Evolutionary conservation across 176 grass and related monocot genomes (phyloP).

Genomic region (Oryza punctata): DNA sequence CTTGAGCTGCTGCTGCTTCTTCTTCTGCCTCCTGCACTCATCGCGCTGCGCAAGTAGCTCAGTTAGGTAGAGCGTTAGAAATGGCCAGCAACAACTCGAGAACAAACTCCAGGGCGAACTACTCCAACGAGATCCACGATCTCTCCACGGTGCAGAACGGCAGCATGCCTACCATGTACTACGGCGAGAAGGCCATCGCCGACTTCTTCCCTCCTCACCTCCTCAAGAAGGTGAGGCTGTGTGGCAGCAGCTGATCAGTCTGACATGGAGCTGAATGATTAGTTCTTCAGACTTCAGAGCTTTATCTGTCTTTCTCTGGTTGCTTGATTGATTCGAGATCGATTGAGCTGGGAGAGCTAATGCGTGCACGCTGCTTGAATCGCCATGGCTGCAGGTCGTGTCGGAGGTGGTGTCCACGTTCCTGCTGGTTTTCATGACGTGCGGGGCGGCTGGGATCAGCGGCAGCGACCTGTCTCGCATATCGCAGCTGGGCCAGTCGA

Average conservation of each 20-base stretch:
- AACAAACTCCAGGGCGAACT: conserved; percentile 62
- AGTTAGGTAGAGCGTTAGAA: conserved; percentile 7
- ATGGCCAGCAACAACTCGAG: conserved; percentile 75
- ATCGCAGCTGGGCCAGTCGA: conserved; percentile 89
- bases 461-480: conserved; percentile 40
- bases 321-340: not conserved
- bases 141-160: conserved; percentile 51
- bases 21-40: not conserved
- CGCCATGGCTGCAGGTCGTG: conserved; percentile 59
- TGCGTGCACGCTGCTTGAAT: not conserved
- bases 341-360: not conserved
- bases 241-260: too few species aligned
- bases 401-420: conserved; percentile 84
- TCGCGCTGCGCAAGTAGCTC: conserved; percentile 4
- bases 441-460: conserved; percentile 66
- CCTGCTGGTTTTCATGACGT: conserved; percentile 92
- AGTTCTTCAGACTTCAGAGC: not conserved
- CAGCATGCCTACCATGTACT: conserved; percentile 27
- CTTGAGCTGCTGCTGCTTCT: conserved; percentile 1
- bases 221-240: conserved; percentile 63
- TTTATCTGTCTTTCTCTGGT: not conserved
- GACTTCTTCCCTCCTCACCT: conserved; percentile 82
- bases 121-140: conserved; percentile 81
- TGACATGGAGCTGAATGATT: not conserved
- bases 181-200: conserved; percentile 23